Conservation (phyloP, 345 rosid species). For the Hibiscus mutabilis region DNA sequence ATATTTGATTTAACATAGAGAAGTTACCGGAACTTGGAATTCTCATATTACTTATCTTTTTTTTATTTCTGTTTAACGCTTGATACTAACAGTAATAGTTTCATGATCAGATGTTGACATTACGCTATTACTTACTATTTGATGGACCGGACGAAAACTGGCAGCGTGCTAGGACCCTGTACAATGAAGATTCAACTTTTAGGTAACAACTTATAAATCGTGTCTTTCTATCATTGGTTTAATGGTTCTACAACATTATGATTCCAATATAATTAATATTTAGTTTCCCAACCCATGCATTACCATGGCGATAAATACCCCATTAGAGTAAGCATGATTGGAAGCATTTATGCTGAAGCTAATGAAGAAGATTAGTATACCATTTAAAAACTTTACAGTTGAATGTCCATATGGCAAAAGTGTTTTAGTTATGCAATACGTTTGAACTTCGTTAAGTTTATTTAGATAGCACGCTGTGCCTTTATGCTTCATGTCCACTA, state of each 20-base stretch:
- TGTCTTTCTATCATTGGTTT: not conserved
- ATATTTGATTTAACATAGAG: not conserved
- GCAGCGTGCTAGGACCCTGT: slow-evolving; percentile 61
- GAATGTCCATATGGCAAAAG: not conserved
- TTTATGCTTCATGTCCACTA: not conserved
- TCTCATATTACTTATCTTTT: not conserved
- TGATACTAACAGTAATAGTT: not conserved
- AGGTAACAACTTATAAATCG: slow-evolving; percentile 37
- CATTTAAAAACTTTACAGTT: not conserved
- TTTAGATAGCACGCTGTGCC: not conserved
- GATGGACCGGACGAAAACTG: slow-evolving; percentile 83
- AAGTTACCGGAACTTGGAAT: slow-evolving; percentile 1
- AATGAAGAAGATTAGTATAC: not conserved
- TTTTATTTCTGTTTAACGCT: not conserved
- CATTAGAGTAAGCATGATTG: not conserved
- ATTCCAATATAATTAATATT: not conserved
- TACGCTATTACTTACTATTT: slow-evolving; percentile 88
- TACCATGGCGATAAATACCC: not conserved
- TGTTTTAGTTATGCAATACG: not conserved
- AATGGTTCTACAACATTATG: not conserved
- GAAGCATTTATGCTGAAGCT: not conserved
- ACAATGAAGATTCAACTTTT: slow-evolving; percentile 58
- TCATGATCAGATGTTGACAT: slow-evolving; percentile 68
- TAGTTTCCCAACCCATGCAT: not conserved
- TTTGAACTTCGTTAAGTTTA: not conserved